Evolutionary conservation across 441 rosid genomes (phyloP), one percentile per base, ranked within the genome.

Genomic region (Eutrema salsugineum): DNA sequence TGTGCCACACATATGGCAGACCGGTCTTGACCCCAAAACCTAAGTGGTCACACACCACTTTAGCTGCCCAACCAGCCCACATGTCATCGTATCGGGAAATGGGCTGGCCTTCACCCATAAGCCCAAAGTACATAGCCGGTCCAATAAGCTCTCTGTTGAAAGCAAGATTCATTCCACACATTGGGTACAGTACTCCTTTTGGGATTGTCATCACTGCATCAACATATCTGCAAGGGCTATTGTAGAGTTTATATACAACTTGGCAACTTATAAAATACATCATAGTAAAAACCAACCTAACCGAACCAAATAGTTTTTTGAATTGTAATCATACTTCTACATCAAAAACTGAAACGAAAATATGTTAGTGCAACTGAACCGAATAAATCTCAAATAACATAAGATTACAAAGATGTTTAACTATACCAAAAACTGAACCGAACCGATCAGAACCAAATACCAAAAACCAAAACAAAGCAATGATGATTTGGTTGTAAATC

Each of bases 41-140:
- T 50, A 77, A 66, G 35, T 77, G 80, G 39, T 77, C 80, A 66
- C 80, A 71, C 38, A 71, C 77, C 19, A 77, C 80, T 32, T 77
- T 77, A 17, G 80, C 59, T 56, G 80, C 80, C 80, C 80, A 77
- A 48, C 80, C 80, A 35, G 80, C 80, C 80, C 80, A 77, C 80
- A 77, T 77, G 59, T 77, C 77, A 66, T 77, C 80, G 20, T 77
- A 77, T 20, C 80, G 62, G 0, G 80, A 66, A 50, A 77, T 66
- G 46, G 80, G 80, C 27, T 77, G 80, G 48, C 72, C 72, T 73
- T 73, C 77, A 66, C 77, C 72, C 77, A 73, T 73, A 49, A 73
- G 66, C 20, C 76, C 38, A 5, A 77, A 77, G 47, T 77, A 77
- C 77, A 77, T 71, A 38, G 77, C 80, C 6, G 80, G 69, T 19